These are phyloP conservation scores for Testicularia cyperi DNA, from an alignment of 1,284 basidiomycete genomes.

Conservation along the genomic window DNA sequence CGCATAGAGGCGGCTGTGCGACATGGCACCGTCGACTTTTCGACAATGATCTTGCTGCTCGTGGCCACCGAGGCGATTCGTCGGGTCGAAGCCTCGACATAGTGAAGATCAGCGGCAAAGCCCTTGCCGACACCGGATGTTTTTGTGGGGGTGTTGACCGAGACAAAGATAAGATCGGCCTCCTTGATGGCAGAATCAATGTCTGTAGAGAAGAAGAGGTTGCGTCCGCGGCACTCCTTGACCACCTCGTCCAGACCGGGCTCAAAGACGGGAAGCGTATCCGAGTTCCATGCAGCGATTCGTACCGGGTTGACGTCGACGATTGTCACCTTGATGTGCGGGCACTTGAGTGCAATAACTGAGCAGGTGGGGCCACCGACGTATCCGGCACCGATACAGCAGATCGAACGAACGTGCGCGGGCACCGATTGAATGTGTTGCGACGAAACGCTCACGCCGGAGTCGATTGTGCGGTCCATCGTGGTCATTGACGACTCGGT, in stretches of 20 bases:
- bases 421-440: constrained; percentile 22
- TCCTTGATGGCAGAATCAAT: constrained; percentile 89
- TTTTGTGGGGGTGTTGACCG: constrained; percentile 97
- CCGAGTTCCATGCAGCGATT: constrained; percentile 91
- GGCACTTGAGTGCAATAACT: constrained; percentile 91
- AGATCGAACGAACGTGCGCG: constrained; percentile 52
- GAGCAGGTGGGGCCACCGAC: constrained; percentile 80
- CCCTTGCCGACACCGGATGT: constrained; percentile 95
- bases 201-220: constrained; percentile 95
- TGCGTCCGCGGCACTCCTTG: constrained; percentile 80
- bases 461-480: too few relatives aligned
- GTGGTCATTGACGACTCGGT: too few relatives aligned
- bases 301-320: constrained; percentile 94
- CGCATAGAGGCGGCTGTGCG: constrained; percentile 98
- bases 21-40: constrained; percentile 98
- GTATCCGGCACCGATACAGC: constrained; percentile 84
- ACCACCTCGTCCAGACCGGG: constrained; percentile 95
- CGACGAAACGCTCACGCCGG: neutral
- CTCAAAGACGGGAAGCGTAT: constrained; percentile 84
- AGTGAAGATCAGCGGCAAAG: constrained; percentile 84
- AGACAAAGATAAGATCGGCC: constrained; percentile 75
- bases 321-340: constrained; percentile 91
- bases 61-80: constrained; percentile 88
- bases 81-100: constrained; percentile 81
- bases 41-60: constrained; percentile 95